Conservation (phyloP, 495 filamentous ascomycete genomes). For the Cryomyces antarcticus region DNA sequence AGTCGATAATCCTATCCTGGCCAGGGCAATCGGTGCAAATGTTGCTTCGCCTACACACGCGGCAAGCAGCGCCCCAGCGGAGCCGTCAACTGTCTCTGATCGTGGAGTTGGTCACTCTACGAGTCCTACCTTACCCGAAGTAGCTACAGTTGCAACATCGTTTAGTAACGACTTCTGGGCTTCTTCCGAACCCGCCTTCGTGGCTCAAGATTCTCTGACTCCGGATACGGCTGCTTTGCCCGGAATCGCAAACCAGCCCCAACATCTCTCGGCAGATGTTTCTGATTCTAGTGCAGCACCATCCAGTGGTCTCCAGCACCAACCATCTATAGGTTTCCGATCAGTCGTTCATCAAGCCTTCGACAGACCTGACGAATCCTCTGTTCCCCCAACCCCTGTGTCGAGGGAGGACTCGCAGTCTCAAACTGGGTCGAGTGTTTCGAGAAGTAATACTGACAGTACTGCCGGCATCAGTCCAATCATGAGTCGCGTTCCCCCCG, state of each 20-base stretch:
- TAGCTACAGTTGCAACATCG: too few relatives aligned
- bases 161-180: too few relatives aligned
- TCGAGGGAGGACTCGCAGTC: conserved; percentile 10
- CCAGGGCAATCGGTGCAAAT: background rate
- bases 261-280: background rate
- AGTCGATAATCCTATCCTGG: background rate
- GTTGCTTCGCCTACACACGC: background rate
- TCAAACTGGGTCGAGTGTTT: conserved; percentile 19
- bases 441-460: conserved; percentile 41
- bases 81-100: background rate
- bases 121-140: too few relatives aligned
- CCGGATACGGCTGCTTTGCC: too few relatives aligned
- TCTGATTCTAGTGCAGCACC: background rate
- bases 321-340: conserved; percentile 39
- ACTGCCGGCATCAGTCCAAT: conserved; percentile 51
- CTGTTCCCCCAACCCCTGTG: conserved; percentile 34
- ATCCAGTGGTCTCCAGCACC: conserved; percentile 25
- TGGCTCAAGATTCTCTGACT: too few relatives aligned
- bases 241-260: too few relatives aligned
- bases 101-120: background rate
- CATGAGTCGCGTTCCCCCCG: conserved; percentile 31
- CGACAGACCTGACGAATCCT: conserved; percentile 26
- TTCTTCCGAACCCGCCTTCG: too few relatives aligned
- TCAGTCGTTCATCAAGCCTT: conserved; percentile 54
- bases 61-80: background rate